Conservation (phyloP, 306 rosid species). For the Luffa aegyptiaca region DNA sequence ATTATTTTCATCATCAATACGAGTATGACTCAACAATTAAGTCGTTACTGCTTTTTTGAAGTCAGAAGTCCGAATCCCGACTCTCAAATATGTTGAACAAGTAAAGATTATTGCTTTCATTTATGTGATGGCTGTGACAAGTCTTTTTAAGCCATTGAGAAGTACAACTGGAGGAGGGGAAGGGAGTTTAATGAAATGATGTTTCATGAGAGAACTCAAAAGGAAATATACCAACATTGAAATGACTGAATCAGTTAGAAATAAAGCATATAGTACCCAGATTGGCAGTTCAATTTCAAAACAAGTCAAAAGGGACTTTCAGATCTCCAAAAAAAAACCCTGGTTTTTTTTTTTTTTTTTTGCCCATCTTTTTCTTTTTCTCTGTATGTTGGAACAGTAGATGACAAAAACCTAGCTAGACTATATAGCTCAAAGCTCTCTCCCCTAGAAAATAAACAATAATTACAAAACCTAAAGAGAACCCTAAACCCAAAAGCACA, state of each 20-base stretch:
- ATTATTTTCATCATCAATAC: background rate
- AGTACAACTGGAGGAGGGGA: background rate
- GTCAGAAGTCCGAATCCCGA: too few relatives aligned
- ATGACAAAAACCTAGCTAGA: slow-evolving; percentile 6
- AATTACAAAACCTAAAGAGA: background rate
- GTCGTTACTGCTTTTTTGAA: too few relatives aligned
- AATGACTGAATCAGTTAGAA: slow-evolving; percentile 30
- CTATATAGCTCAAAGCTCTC: background rate
- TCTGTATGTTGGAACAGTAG: background rate
- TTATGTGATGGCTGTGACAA: background rate
- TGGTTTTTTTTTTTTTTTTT: background rate
- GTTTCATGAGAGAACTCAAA: slow-evolving; percentile 18
- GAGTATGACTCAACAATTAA: background rate
- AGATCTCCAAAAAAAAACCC: background rate
- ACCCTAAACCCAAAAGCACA: background rate
- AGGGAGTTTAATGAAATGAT: slow-evolving; percentile 9
- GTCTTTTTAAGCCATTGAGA: background rate
- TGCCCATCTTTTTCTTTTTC: background rate
- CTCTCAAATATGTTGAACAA: too few relatives aligned
- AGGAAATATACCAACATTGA: slow-evolving; percentile 22
- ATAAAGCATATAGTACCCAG: slow-evolving; percentile 42
- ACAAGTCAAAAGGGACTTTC: background rate
- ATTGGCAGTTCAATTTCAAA: slow-evolving; percentile 30
- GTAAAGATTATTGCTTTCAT: background rate
- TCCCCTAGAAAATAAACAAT: background rate